Evolutionary conservation across 1,284 basidiomycete species (phyloP).

Genomic region (Cutaneotrichosporon sp.): DNA sequence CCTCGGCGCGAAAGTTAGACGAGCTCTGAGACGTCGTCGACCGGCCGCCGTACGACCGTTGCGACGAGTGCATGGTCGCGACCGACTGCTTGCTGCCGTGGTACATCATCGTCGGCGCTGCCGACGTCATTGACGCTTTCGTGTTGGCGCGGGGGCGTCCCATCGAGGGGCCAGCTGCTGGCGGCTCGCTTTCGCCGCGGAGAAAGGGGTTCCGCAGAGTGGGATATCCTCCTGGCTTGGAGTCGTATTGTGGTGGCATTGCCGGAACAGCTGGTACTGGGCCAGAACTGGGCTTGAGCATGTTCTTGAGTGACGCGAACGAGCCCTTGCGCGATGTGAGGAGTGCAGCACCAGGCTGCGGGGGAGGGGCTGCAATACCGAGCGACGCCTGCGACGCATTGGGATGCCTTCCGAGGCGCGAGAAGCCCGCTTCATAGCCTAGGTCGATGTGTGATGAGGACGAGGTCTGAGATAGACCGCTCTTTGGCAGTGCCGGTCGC

Average conservation of each 20-base stretch:
- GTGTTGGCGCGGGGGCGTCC: constrained; percentile 12
- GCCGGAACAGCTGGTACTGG: constrained; percentile 29
- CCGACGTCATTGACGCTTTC: constrained; percentile 6
- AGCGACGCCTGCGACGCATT: constrained; percentile 50
- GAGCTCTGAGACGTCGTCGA: constrained; percentile 39
- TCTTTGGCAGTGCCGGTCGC: neutral
- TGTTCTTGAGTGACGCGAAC: constrained; percentile 79
- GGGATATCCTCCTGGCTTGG: constrained; percentile 31
- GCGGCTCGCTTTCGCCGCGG: constrained; percentile 31
- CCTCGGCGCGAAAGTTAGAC: constrained; percentile 35
- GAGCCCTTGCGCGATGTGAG: constrained; percentile 65
- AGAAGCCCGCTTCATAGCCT: neutral
- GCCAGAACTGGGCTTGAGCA: constrained; percentile 58
- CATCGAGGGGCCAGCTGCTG: constrained; percentile 13
- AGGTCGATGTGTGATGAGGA: constrained; percentile 15
- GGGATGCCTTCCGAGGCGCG: constrained; percentile 35
- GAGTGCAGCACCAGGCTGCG: constrained; percentile 22
- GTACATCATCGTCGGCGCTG: constrained; percentile 6
- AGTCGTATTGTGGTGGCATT: constrained; percentile 27
- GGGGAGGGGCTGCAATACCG: neutral
- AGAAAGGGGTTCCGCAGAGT: constrained; percentile 45
- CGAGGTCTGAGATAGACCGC: neutral
- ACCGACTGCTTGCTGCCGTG: constrained; percentile 34
- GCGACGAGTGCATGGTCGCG: constrained; percentile 28
- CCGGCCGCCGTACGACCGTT: constrained; percentile 34